phyloP scores from a whole-genome alignment of 805 yeast genomes.

The Millerozyma acaciae region DNA sequence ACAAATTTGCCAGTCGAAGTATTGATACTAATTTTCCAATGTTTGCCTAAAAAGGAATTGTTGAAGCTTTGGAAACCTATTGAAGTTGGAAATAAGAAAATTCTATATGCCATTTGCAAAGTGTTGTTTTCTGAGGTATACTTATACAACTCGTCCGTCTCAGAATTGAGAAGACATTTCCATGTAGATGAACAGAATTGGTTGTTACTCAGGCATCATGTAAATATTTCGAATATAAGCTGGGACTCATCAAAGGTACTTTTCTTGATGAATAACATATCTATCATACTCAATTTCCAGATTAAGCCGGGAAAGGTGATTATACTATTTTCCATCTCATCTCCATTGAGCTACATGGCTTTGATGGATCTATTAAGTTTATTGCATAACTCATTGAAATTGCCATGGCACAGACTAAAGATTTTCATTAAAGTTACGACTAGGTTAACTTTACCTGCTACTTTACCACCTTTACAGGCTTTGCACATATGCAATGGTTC shows the following conservation, averaged over 20 bases:
- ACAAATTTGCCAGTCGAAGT: slow-evolving; percentile 1
- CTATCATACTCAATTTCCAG: not conserved
- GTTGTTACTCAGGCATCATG: not conserved
- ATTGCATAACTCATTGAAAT: not conserved
- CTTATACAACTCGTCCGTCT: not conserved
- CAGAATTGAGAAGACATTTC: not conserved
- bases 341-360: not conserved
- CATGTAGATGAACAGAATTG: not conserved
- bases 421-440: not conserved
- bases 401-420: not conserved
- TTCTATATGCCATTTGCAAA: not conserved
- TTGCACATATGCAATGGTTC: not conserved
- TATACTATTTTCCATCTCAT: not conserved
- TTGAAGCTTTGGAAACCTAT: not conserved
- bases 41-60: not conserved
- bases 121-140: slow-evolving; percentile 1
- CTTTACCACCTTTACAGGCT: slow-evolving; percentile 1
- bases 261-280: not conserved
- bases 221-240: not conserved
- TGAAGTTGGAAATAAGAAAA: not conserved
- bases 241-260: not conserved
- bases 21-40: not conserved
- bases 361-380: not conserved
- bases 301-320: not conserved
- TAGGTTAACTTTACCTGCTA: not conserved